Percentiles rank a stretch among this genome's conserved stretches.
Evolutionary conservation across 805 yeast genomes (phyloP).

Genomic region (Zygosaccharomyces siamensis): DNA sequence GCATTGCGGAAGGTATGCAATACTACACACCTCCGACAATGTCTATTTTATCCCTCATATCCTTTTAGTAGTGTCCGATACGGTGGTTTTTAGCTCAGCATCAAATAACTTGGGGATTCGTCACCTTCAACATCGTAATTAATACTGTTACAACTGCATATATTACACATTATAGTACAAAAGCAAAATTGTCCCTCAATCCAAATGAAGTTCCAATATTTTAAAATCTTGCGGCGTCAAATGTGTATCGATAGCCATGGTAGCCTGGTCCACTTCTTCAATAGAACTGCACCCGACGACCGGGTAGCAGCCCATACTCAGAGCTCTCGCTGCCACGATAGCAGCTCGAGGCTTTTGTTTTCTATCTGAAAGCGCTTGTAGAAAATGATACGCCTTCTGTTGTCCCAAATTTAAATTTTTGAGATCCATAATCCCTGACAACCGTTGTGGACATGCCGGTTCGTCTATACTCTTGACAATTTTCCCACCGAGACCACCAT

Average conservation of each 20-base stretch:
- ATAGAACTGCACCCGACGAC: conserved; percentile 1
- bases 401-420: neutral
- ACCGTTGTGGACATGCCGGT: neutral
- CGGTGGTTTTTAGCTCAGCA: neutral
- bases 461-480: neutral
- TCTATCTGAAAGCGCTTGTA: conserved; percentile 1
- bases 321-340: neutral
- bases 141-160: neutral
- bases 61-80: neutral
- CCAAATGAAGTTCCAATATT: conserved; percentile 1
- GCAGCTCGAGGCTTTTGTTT: neutral
- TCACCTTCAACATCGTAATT: neutral
- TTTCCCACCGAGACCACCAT: conserved; percentile 1
- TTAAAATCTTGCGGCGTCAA: conserved; percentile 1
- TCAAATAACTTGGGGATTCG: neutral
- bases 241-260: neutral
- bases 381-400: neutral
- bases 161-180: neutral
- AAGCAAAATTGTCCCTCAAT: neutral
- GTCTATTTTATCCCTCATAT: neutral
- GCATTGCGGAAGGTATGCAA: no score
- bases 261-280: neutral
- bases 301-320: neutral
- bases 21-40: no score
- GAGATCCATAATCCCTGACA: neutral